Base-by-base conservation (phyloP, 768 basidiomycete genomes). In the Tulasnella sp. region DNA sequence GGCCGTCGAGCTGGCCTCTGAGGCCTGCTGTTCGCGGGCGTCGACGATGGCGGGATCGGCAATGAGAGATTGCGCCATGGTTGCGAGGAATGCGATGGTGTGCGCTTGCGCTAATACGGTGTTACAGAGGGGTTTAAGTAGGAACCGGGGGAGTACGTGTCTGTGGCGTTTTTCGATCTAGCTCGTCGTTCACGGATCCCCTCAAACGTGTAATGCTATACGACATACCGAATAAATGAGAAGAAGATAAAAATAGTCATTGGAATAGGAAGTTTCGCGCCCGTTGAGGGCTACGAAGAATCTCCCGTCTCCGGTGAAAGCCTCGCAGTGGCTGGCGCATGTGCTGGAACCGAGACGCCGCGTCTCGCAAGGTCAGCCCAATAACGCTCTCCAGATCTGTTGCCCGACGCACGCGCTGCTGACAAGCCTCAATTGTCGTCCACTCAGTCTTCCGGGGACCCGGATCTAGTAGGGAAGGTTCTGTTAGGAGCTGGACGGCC, bases 1-100 rank as follows among this genome's bases (percentile, higher is more conserved):
- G 25, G 74, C 74, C 34, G 67, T 70, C 1, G 74, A 69, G 38
- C 67, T 54, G 36, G 74, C 39, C 40, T 49, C 74, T 31, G 77
- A 78, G 34, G 34, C 45, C 42, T 39, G 58, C n/a, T 54, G 72
- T 36, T 45, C 49, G 22, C 77, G 77, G 31, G 76, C 77, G 39
- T 74, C 72, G 37, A 69, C 74, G 67, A 78, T 75, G 67, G 67
- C 45, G 45, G 77, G 76, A 12, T 39, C 54, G 70, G 42, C 14
- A 22, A 17, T 14, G 34, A 71, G 40, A 38, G 76, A 49, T 45
- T 72, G 70, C 38, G 76, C 71, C 71, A 49, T 45, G 39, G 19
- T 31, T 15, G 22, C 19, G 12, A 39, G 29, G 36, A 39, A 14
- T 2, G 1, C 19, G 69, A 71, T 39, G 22, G 67, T 19, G 69